Conservation (phyloP, 306 rosid species). For the Lotus japonicus region DNA sequence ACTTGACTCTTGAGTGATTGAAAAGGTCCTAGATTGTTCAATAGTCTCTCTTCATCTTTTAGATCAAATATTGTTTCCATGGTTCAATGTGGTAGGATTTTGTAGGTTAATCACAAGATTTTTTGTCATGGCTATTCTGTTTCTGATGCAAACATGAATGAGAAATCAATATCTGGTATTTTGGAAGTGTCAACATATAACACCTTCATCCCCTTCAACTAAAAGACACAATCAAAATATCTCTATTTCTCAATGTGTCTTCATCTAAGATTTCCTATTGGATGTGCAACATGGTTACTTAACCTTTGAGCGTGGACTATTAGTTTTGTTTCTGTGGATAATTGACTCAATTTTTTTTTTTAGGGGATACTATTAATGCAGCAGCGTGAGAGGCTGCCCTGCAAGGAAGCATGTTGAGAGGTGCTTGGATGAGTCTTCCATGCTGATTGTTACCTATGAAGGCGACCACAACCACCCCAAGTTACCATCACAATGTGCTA, state of each 20-base stretch:
- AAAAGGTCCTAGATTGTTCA: not conserved
- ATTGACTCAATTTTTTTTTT: slow-evolving; percentile 13
- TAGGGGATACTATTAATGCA: slow-evolving; percentile 99
- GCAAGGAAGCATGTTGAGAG: slow-evolving; percentile 99
- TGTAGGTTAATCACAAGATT: not conserved
- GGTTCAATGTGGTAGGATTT: not conserved
- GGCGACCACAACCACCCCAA: slow-evolving; percentile 94
- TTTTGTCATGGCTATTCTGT: not conserved
- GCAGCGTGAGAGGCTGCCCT: slow-evolving; percentile 99
- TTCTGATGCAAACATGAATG: not conserved
- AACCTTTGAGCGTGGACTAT: not conserved
- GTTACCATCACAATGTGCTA: slow-evolving; percentile 66
- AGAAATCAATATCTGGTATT: not conserved
- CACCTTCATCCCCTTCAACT: not conserved
- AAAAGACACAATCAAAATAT: not conserved
- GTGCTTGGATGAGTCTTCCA: slow-evolving; percentile 89
- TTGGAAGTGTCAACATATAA: not conserved
- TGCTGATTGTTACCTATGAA: slow-evolving; percentile 96
- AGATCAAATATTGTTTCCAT: not conserved
- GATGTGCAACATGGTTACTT: not conserved
- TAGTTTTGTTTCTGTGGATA: slow-evolving; percentile 9
- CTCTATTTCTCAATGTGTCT: not conserved
- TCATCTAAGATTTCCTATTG: not conserved
- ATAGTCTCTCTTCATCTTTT: slow-evolving; percentile 1
- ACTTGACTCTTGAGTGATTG: not conserved